Percentiles rank a stretch among this genome's conserved stretches.
phyloP scores from a whole-genome alignment of 164 flowering plant genomes.

The Magnolia changhungtana region DNA sequence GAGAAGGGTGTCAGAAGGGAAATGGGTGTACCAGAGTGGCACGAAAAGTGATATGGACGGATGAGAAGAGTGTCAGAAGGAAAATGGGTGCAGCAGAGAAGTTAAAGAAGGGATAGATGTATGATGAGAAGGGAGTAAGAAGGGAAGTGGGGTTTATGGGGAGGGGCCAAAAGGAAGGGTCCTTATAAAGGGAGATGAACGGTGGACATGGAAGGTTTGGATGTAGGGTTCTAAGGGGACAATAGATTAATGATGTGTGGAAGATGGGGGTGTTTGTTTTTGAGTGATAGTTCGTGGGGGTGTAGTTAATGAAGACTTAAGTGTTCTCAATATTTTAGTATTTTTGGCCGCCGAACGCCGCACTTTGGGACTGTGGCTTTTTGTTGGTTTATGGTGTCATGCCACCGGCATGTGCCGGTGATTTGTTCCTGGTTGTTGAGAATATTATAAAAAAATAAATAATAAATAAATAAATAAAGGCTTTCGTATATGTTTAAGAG shows the following conservation, averaged over 20 bases:
- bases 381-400: neutral
- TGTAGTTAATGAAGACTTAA: constrained; percentile 5
- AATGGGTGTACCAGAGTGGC: neutral
- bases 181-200: neutral
- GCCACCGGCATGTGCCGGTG: constrained; percentile 1
- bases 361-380: constrained; percentile 60
- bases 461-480: no score
- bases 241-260: neutral
- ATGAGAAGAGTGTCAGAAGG: neutral
- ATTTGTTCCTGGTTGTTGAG: neutral
- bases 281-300: constrained; percentile 12
- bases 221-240: neutral
- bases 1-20: neutral
- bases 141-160: neutral
- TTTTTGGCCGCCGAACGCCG: constrained; percentile 86
- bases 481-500: no score
- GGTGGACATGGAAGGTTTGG: neutral
- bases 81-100: neutral
- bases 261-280: constrained; percentile 1
- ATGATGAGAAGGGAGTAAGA: neutral
- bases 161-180: neutral
- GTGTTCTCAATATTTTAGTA: neutral
- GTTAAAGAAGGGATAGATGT: neutral
- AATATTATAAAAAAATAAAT: no score
- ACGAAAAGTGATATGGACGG: no score